Evolutionary conservation across 2,329 filamentous ascomycete species (phyloP).

Genomic region (Xylaria sp.): DNA sequence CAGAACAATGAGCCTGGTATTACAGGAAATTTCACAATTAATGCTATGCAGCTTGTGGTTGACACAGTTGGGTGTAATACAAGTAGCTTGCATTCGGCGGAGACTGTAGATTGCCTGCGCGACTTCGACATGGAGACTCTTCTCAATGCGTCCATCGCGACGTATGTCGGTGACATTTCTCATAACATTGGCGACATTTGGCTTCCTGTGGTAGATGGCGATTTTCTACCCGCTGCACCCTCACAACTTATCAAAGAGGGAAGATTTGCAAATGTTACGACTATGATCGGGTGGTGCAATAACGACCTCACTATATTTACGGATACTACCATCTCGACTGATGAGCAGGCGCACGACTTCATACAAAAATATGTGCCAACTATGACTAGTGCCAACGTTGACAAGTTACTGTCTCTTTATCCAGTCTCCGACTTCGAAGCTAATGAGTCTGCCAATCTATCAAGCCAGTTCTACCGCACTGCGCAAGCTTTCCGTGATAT

Average conservation of each 20-base stretch:
- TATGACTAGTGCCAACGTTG: slow-evolving; percentile 51
- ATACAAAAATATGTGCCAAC: slow-evolving; percentile 54
- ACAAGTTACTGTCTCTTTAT: slow-evolving; percentile 61
- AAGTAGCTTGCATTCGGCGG: slow-evolving; percentile 54
- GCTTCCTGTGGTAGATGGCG: slow-evolving; percentile 61
- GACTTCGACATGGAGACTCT: slow-evolving; percentile 56
- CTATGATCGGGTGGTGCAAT: slow-evolving; percentile 59
- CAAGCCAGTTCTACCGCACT: slow-evolving; percentile 61
- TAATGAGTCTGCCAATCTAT: slow-evolving; percentile 53
- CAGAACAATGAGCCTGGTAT: slow-evolving; percentile 64
- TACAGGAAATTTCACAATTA: slow-evolving; percentile 59
- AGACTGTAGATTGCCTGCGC: slow-evolving; percentile 61
- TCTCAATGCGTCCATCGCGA: slow-evolving; percentile 57
- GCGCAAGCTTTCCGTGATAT: slow-evolving; percentile 64
- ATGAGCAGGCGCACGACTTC: slow-evolving; percentile 54
- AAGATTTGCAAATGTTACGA: slow-evolving; percentile 55
- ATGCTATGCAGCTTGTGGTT: slow-evolving; percentile 58
- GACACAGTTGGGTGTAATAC: slow-evolving; percentile 58
- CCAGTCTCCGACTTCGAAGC: slow-evolving; percentile 59
- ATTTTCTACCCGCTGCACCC: slow-evolving; percentile 60
- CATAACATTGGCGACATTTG: slow-evolving; percentile 65
- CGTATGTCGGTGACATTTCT: slow-evolving; percentile 54
- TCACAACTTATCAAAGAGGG: slow-evolving; percentile 55
- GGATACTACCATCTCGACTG: slow-evolving; percentile 53
- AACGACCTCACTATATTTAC: slow-evolving; percentile 59